Conservation (phyloP, 805 yeast species). For the Ogataea trehalophila region DNA sequence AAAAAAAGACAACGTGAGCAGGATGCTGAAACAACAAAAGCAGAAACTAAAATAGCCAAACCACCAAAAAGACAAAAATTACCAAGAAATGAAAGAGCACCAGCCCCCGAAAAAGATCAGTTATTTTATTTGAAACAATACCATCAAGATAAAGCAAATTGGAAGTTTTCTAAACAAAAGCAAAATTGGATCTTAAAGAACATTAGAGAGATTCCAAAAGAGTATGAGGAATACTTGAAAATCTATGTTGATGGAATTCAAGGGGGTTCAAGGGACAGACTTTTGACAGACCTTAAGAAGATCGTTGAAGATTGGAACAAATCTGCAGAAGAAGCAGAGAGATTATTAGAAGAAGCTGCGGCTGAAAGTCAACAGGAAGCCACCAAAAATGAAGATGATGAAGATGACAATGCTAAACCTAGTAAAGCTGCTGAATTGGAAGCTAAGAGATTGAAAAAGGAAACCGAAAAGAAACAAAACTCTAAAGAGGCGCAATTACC, state of each 20-base stretch:
- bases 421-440: conserved; percentile 1
- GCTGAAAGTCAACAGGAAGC: conserved; percentile 19
- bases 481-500: conserved; percentile 8
- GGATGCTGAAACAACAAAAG: conserved; percentile 18
- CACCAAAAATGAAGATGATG: neutral
- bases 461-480: conserved; percentile 1
- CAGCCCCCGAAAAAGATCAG: conserved; percentile 78
- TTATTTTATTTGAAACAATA: conserved; percentile 58
- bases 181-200: conserved; percentile 81
- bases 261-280: conserved; percentile 63
- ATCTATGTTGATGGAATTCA: conserved; percentile 56
- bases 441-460: conserved; percentile 8
- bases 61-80: conserved; percentile 66
- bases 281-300: conserved; percentile 43
- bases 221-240: conserved; percentile 47
- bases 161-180: conserved; percentile 86
- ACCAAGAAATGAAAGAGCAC: conserved; percentile 61
- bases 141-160: conserved; percentile 47
- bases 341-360: conserved; percentile 31
- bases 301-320: conserved; percentile 55
- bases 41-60: conserved; percentile 34
- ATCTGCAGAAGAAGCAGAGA: conserved; percentile 38
- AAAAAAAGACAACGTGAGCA: conserved; percentile 28
- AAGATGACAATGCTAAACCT: conserved; percentile 2
- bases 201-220: conserved; percentile 44